Conservation (phyloP, 2,329 filamentous ascomycete species). For the Aspergillus proliferans region DNA sequence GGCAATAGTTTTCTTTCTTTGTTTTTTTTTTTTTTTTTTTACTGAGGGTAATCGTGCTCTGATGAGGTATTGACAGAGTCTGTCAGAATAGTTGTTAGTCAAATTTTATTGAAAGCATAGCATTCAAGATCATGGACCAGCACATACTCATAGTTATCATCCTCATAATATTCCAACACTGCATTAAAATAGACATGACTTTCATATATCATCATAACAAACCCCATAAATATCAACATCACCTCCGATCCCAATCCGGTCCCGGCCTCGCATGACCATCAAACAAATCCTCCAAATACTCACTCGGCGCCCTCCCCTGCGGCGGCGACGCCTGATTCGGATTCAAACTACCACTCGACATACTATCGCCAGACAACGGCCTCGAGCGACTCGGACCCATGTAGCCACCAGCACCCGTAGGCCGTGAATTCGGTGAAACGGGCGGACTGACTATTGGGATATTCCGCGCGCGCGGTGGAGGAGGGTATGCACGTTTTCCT, state of each 20-base stretch:
- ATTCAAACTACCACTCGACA: slow-evolving; percentile 55
- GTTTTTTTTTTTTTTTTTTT: slow-evolving; percentile 2
- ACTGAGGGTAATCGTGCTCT: background rate
- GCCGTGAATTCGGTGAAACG: slow-evolving; percentile 55
- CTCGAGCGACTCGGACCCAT: background rate
- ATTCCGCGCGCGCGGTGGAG: background rate
- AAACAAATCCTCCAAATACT: slow-evolving; percentile 83
- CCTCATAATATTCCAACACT: background rate
- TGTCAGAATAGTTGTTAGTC: background rate
- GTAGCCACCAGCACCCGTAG: slow-evolving; percentile 32
- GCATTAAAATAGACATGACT: background rate
- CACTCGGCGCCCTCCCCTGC: slow-evolving; percentile 72
- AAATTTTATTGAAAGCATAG: background rate
- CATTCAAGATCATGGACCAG: no score
- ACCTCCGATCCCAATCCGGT: background rate
- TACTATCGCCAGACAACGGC: slow-evolving; percentile 11
- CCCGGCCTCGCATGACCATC: slow-evolving; percentile 55
- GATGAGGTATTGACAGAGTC: background rate
- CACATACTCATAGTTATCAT: no score
- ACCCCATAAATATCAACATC: background rate
- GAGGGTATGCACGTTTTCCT: background rate
- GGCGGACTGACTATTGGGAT: slow-evolving; percentile 52
- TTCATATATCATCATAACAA: background rate
- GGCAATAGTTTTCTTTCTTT: slow-evolving; percentile 2
- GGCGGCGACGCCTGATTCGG: slow-evolving; percentile 51